Base-by-base conservation (phyloP, 2,329 filamentous ascomycete species). In the Colletotrichum scovillei region DNA sequence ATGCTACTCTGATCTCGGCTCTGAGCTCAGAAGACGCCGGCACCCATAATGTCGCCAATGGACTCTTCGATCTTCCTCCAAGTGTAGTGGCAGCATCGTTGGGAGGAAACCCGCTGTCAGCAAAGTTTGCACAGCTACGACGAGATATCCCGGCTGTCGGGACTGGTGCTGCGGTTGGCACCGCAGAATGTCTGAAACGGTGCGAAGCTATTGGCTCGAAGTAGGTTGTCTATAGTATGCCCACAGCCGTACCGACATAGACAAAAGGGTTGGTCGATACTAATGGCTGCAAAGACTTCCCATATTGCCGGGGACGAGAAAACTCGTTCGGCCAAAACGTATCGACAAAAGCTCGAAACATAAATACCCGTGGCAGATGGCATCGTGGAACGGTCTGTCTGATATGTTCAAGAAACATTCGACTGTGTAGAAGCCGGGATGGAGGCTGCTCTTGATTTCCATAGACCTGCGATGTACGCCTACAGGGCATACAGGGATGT, bases 1-100 rank as follows among this genome's bases (percentile, higher is more conserved):
- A 87, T 52, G 84, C 86, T 1, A 85, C 86, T 49, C 82, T 89
- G 55, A 78, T 88, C 69, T 87, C 85, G 16, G 85, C 87, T 0
- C 82, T 89, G 56, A 85, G 84, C 75, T 83, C 80, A 32, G 84
- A 87, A 46, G 87, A 89, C 69, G 79, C 84, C 1, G 87, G 86
- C n/a, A 89, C 86, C 1, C 76, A 82, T 16, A 88, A 88, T 71
- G 78, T 87, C 57, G 80, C 84, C 9, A 86, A 87, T 62, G 79
- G 79, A 2, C 78, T 88, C 30, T 86, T 84, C 78, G 79, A 78
- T 12, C 77, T 85, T 55, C 85, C 84, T 0, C 71, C 75, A 4
- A 83, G 85, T 16, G 81, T 87, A 55, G 80, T 87, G 7, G 80
- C 80, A 14, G 85, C 85, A 24, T 84, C 83, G 0, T 84, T 87